phyloP scores from a whole-genome alignment of 495 filamentous ascomycete species.

The Neurospora tetraspora region DNA sequence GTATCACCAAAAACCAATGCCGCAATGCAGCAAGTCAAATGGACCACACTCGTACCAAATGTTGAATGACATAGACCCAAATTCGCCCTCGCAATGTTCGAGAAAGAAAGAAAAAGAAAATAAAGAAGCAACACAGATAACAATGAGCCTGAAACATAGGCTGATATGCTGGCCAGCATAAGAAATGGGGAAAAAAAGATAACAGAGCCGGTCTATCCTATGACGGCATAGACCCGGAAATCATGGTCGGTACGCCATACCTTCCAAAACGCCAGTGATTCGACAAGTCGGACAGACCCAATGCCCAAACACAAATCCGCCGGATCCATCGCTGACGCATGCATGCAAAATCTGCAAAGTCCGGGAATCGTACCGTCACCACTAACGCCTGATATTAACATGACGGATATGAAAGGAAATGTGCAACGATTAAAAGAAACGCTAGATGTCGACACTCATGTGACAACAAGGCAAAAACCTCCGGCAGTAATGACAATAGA shows the following conservation, averaged over 20 bases:
- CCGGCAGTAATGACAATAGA: not conserved
- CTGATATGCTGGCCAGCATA: not conserved
- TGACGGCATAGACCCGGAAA: not conserved
- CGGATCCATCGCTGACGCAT: not conserved
- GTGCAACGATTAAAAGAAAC: not conserved
- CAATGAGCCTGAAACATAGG: not conserved
- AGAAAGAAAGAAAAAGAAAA: conserved; percentile 1
- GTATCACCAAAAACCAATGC: conserved; percentile 11
- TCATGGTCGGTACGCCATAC: not conserved
- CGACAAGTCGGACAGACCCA: not conserved
- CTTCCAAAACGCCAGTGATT: conserved; percentile 3
- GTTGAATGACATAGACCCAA: conserved; percentile 12
- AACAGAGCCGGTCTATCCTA: not conserved
- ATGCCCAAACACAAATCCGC: not conserved
- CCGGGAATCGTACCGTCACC: conserved; percentile 4
- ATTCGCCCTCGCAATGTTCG: not conserved
- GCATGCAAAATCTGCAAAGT: not conserved
- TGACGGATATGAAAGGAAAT: not conserved
- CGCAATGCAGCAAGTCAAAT: conserved; percentile 13
- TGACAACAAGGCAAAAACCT: not conserved
- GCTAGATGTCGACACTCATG: not conserved
- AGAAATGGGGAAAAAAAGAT: not conserved
- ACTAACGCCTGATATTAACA: conserved; percentile 5
- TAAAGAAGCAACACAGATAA: not conserved
- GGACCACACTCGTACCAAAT: conserved; percentile 14